Evolutionary conservation across 2,329 filamentous ascomycete genomes (phyloP).

Genomic region (Xylaria sp.): DNA sequence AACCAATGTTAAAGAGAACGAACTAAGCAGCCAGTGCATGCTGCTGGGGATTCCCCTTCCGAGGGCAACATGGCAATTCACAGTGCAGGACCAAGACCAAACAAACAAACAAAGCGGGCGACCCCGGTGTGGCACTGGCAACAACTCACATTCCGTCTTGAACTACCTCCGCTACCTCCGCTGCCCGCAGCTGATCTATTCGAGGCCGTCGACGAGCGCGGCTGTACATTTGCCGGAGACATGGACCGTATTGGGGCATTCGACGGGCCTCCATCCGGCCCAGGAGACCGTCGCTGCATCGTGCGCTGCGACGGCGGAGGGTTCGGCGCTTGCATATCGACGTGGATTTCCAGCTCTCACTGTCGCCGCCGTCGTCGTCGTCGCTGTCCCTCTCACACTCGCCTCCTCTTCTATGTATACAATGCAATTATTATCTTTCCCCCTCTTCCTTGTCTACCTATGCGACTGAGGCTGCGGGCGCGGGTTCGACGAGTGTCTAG

Average conservation of each 20-base stretch:
- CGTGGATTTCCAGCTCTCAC: conserved; percentile 28
- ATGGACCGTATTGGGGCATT: conserved; percentile 67
- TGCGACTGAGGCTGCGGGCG: conserved; percentile 14
- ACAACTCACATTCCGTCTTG: conserved; percentile 69
- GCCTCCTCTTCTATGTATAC: conserved; percentile 34
- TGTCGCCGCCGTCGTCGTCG: conserved; percentile 13
- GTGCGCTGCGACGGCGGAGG: conserved; percentile 63
- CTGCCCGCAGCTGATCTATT: conserved; percentile 66
- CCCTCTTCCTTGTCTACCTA: conserved; percentile 25
- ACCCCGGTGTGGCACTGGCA: conserved; percentile 11
- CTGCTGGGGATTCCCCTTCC: conserved; percentile 19
- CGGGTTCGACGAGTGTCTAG: conserved; percentile 14
- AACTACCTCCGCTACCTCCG: conserved; percentile 53
- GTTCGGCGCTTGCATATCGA: conserved; percentile 63
- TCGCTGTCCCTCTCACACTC: too few species aligned
- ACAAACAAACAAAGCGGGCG: conserved; percentile 33
- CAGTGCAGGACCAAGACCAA: conserved; percentile 21
- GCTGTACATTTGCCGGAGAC: conserved; percentile 69
- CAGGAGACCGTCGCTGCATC: conserved; percentile 72
- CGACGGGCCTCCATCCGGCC: conserved; percentile 65
- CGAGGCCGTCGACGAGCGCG: conserved; percentile 74
- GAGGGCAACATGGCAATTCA: conserved; percentile 21
- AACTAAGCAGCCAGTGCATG: conserved; percentile 21
- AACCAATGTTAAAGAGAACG: conserved; percentile 14
- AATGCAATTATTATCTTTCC: conserved; percentile 28